A percentile compares a stretch with the other conserved stretches of the same genome.
phyloP scores from a whole-genome alignment of 768 basidiomycete species.

The Psilocybe cyanescens region DNA sequence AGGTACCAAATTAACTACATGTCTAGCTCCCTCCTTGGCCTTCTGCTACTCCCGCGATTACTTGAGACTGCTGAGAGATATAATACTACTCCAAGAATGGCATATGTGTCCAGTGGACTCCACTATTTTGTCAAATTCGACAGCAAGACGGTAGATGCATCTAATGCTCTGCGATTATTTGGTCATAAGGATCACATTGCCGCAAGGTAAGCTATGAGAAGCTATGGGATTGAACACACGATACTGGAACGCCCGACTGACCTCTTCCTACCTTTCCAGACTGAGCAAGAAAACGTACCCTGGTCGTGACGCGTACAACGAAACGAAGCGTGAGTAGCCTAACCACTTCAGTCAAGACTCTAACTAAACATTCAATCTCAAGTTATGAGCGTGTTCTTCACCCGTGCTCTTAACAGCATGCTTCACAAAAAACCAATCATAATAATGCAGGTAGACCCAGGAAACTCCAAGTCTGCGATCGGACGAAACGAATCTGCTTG shows the following conservation, averaged over 20 bases:
- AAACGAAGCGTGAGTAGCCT: too few relatives aligned
- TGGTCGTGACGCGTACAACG: not conserved
- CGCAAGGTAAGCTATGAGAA: conserved; percentile 16
- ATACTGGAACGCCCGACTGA: too few relatives aligned
- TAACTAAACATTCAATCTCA: not conserved
- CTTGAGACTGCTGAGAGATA: conserved; percentile 35
- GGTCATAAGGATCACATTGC: conserved; percentile 34
- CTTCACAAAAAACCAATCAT: conserved; percentile 32
- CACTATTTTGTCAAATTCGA: conserved; percentile 37
- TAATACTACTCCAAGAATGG: conserved; percentile 36
- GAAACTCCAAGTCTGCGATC: conserved; percentile 43
- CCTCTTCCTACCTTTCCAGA: not conserved
- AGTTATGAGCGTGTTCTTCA: conserved; percentile 47
- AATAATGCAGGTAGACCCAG: conserved; percentile 41
- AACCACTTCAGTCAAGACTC: too few relatives aligned
- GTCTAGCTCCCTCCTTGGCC: conserved; percentile 39
- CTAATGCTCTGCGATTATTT: conserved; percentile 34
- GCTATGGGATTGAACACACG: too few relatives aligned
- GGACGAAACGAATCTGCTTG: conserved; percentile 23
- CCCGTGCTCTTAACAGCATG: conserved; percentile 35
- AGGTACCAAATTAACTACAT: conserved; percentile 44
- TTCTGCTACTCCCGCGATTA: conserved; percentile 48
- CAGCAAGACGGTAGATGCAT: conserved; percentile 25
- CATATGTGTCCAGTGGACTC: conserved; percentile 46
- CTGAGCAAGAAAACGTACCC: not conserved